Conservation (phyloP, 106 monocot species). For the Hemerocallis citrina region DNA sequence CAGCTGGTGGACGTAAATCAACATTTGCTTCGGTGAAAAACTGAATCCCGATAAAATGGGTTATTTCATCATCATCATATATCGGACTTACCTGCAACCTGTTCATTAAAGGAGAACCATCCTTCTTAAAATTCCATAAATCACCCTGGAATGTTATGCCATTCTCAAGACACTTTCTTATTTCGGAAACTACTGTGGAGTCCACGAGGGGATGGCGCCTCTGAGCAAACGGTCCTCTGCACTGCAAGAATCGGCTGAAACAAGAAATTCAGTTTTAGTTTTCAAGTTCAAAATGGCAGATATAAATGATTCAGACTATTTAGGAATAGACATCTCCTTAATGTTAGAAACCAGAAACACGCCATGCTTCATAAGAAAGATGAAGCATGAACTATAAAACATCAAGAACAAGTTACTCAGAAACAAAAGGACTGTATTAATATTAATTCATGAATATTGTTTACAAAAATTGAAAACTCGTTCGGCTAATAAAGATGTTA, state of each 20-base stretch:
- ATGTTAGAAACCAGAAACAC: too few species aligned
- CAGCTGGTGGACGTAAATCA: constrained; percentile 31
- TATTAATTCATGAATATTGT: too few species aligned
- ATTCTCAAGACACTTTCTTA: constrained; percentile 44
- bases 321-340: too few species aligned
- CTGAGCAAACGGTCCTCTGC: constrained; percentile 66
- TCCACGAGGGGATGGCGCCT: constrained; percentile 61
- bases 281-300: too few species aligned
- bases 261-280: too few species aligned
- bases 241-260: constrained; percentile 63
- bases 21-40: constrained; percentile 43
- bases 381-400: too few species aligned
- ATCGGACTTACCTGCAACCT: constrained; percentile 36
- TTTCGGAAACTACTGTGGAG: constrained; percentile 43
- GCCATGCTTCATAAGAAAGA: too few species aligned
- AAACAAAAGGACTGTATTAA: too few species aligned
- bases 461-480: too few species aligned
- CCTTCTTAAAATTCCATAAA: constrained; percentile 51
- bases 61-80: constrained; percentile 41
- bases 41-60: constrained; percentile 49
- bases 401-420: too few species aligned
- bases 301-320: too few species aligned
- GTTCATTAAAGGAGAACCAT: constrained; percentile 51
- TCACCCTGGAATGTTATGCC: constrained; percentile 48
- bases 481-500: too few species aligned